Base-by-base conservation (phyloP, 345 rosid genomes). In the Draba incana region DNA sequence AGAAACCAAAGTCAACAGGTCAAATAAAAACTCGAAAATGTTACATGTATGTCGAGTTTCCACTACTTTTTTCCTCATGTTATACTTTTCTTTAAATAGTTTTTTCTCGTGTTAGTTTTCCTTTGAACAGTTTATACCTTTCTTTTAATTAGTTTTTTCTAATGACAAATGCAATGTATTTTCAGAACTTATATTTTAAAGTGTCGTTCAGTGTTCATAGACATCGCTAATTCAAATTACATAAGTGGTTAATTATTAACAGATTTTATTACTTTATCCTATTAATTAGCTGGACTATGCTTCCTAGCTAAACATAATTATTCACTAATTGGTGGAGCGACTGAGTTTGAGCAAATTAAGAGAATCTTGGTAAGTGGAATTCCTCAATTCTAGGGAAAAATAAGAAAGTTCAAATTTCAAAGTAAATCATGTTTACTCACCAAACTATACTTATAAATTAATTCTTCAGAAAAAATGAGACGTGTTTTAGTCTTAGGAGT, bases 311-410 rank as follows among this genome's bases (percentile, higher is more conserved):
- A 75, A 38, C 74, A 68, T 60, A 55, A 56, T 62, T 62, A 75
- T 55, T 47, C 68, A 44, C 57, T 61, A 47, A 54, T 75, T 75
- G 54, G 78, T 31, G 69, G 47, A 62, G 46, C 68, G 69, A 39
- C 65, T 14, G 66, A 69, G 65, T 33, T 75, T 57, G 70, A 63
- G 79, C 79, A 75, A 69, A 69, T 69, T 56, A 63, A 75, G 79
- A 75, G 70, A 69, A 63, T 75, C 75, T 75, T 75, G 79, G 79
- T 75, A 69, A 69, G 25, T 63, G 79, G 61, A 75, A 62, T 69
- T 62, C 79, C 79, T 68, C 79, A 62, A 68, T 56, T 63, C 61
- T 57, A 68, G 70, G 75, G 75, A n/a, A 67, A 43, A 37, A 24
- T 24, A 33, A 27, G 5, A 38, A 31, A 10, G 46, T 75, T 68